Percentiles rank a stretch among this genome's conserved stretches.
phyloP scores from a whole-genome alignment of 2,329 filamentous ascomycete genomes.

The Aspergillus novofumigatus region DNA sequence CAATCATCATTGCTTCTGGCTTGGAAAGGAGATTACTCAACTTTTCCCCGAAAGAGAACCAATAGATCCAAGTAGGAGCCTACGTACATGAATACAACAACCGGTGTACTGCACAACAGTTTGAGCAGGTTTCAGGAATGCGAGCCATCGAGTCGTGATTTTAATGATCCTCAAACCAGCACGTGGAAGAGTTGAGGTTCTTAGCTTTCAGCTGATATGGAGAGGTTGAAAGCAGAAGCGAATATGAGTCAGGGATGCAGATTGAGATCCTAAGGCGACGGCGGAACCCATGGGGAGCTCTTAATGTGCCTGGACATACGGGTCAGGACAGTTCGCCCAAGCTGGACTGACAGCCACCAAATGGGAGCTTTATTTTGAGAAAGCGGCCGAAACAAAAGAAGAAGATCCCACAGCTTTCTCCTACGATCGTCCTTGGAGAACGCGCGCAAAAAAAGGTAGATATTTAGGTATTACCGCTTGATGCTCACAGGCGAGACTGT shows the following conservation, averaged over 20 bases:
- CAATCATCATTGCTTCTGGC: too few relatives aligned
- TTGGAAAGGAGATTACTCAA: too few relatives aligned
- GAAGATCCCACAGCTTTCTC: neutral
- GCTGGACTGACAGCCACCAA: neutral
- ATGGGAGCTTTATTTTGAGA: neutral
- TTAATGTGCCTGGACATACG: neutral
- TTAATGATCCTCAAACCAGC: neutral
- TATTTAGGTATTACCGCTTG: neutral
- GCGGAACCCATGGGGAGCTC: neutral
- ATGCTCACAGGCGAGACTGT: neutral
- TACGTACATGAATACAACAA: too few relatives aligned
- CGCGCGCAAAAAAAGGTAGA: neutral
- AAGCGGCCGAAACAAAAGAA: neutral
- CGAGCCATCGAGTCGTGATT: neutral
- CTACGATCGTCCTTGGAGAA: neutral
- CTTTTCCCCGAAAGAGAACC: too few relatives aligned
- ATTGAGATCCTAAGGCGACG: neutral
- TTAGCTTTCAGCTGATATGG: neutral
- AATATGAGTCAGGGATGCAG: neutral
- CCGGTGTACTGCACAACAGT: too few relatives aligned
- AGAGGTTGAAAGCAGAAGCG: neutral
- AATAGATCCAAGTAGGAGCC: too few relatives aligned
- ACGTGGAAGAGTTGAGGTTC: neutral
- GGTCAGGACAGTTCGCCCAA: neutral
- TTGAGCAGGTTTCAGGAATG: too few relatives aligned